A percentile compares a stretch with the other conserved stretches of the same genome.
Conservation (phyloP, 352 stramenopile species). For the Phytophthora vignae region DNA sequence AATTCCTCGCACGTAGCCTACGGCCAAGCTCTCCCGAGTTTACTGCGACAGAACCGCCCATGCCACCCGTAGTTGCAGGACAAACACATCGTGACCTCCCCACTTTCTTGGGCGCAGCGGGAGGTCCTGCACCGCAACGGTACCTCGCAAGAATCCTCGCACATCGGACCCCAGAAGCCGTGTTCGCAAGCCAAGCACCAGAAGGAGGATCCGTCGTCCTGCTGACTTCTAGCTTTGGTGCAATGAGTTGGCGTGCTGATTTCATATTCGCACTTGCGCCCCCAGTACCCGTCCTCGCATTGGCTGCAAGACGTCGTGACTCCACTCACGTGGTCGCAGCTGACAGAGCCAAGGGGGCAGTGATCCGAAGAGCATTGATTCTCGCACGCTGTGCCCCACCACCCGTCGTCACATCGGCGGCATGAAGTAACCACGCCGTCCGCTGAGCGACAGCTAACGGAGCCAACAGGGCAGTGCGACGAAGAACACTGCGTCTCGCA, state of each 20-base stretch:
- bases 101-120: slow-evolving; percentile 1
- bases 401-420: background rate
- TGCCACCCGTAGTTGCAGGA: slow-evolving; percentile 4
- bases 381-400: background rate
- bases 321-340: background rate
- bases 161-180: background rate
- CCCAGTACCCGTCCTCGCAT: background rate
- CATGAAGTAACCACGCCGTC: background rate
- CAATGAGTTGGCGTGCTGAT: background rate
- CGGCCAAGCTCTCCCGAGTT: background rate
- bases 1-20: background rate
- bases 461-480: background rate
- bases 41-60: background rate
- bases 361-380: background rate
- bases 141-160: background rate
- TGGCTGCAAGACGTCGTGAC: background rate
- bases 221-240: background rate
- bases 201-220: background rate
- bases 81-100: background rate
- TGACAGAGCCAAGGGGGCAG: background rate
- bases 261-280: background rate
- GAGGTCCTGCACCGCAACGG: background rate
- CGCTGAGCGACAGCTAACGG: background rate
- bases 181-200: background rate
- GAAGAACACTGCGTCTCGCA: background rate